These are phyloP conservation scores for Aureobasidium sp. DNA, from an alignment of 2,329 filamentous ascomycete genomes.

Conservation along the genomic window DNA sequence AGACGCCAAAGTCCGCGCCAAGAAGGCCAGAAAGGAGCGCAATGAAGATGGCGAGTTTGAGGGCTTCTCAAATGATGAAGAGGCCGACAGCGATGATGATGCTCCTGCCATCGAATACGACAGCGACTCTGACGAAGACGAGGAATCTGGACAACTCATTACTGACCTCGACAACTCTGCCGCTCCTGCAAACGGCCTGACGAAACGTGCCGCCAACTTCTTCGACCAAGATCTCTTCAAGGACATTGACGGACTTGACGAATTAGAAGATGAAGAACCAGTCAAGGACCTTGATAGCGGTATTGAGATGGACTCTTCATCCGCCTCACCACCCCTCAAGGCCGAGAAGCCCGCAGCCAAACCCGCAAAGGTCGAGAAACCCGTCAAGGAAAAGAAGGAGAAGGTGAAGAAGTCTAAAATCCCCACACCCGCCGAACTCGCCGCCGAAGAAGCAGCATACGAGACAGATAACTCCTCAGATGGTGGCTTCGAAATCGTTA, in stretches of 20 bases:
- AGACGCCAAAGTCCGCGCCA: conserved; percentile 85
- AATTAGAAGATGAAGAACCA: conserved; percentile 42
- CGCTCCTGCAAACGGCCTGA: conserved; percentile 55
- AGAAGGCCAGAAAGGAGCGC: conserved; percentile 69
- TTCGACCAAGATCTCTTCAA: conserved; percentile 95
- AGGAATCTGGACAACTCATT: conserved; percentile 43
- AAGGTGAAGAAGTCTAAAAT: conserved; percentile 1
- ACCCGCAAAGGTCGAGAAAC: conserved; percentile 20
- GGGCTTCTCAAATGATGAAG: conserved; percentile 66
- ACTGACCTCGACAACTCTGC: conserved; percentile 54
- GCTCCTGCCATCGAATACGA: conserved; percentile 53
- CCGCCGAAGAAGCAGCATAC: conserved; percentile 25
- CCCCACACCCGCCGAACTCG: conserved; percentile 17
- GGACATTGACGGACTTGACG: conserved; percentile 61
- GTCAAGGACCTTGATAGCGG: conserved; percentile 40
- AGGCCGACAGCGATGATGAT: conserved; percentile 51
- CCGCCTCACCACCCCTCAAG: conserved; percentile 23
- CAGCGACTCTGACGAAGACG: conserved; percentile 52
- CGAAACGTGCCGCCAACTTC: conserved; percentile 77
- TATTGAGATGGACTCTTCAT: conserved; percentile 30
- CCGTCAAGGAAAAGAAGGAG: conserved; percentile 13
- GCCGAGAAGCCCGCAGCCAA: conserved; percentile 18
- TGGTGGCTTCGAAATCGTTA: conserved; percentile 59
- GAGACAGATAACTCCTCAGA: conserved; percentile 35
- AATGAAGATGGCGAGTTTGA: conserved; percentile 87